Evolutionary conservation across 306 rosid species (phyloP).

Genomic region (Hippophae rhamnoides): DNA sequence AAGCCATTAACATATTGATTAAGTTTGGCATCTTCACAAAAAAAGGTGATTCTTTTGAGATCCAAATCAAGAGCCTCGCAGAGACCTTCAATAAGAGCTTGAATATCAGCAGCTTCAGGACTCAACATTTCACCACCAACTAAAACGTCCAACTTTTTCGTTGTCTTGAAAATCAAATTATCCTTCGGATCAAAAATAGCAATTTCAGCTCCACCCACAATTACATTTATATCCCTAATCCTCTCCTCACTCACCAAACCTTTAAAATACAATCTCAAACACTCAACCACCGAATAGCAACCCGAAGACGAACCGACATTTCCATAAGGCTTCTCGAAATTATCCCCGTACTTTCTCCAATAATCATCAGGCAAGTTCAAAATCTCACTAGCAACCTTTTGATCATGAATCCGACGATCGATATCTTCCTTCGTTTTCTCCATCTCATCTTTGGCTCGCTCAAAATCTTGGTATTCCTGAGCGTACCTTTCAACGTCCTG

Average conservation of each 20-base stretch:
- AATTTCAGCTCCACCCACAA: conserved; percentile 30
- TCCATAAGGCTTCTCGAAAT: conserved; percentile 25
- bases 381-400: conserved; percentile 31
- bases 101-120: conserved; percentile 23
- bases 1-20: too few species aligned
- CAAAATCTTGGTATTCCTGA: conserved; percentile 27
- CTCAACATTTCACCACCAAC: conserved; percentile 16
- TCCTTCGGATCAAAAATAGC: conserved; percentile 33
- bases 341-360: conserved; percentile 29
- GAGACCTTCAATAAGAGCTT: conserved; percentile 38
- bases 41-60: conserved; percentile 25
- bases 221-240: conserved; percentile 23
- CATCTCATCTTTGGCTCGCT: conserved; percentile 23
- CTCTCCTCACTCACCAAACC: conserved; percentile 44
- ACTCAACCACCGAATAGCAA: conserved; percentile 4
- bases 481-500: conserved; percentile 17
- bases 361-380: conserved; percentile 26
- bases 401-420: conserved; percentile 38
- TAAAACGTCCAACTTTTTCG: conserved; percentile 29
- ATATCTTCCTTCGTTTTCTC: conserved; percentile 27
- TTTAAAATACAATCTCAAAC: conserved; percentile 33
- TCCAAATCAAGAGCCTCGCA: conserved; percentile 26
- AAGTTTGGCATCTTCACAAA: conserved; percentile 27
- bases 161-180: conserved; percentile 25
- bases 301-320: neutral